A percentile compares a stretch with the other conserved stretches of the same genome.
Conservation (phyloP, 1,139 yeast species). For the Taphrina betulina region DNA sequence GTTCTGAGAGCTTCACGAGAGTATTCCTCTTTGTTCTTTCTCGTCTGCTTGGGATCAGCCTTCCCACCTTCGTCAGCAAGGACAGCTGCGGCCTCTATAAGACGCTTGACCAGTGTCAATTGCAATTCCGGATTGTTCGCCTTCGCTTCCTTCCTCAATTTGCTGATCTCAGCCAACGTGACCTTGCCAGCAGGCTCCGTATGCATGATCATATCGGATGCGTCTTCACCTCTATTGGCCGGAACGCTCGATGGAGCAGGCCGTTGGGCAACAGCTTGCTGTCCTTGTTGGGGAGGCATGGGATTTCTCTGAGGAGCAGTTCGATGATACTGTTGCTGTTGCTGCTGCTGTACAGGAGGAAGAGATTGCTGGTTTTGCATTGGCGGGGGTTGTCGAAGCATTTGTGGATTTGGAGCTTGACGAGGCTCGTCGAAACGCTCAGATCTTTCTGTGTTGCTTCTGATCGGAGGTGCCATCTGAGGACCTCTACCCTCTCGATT, state of each 20-base stretch:
- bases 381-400: constrained; percentile 2
- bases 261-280: not conserved
- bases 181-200: constrained; percentile 14
- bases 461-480: too few species aligned
- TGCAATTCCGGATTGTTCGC: constrained; percentile 46
- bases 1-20: constrained; percentile 59
- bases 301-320: constrained; percentile 2
- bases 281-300: not conserved
- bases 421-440: too few species aligned
- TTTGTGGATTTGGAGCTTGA: too few species aligned
- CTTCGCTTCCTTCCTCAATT: constrained; percentile 12
- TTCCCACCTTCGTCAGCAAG: constrained; percentile 45
- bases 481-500: not conserved
- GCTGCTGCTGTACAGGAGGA: constrained; percentile 13
- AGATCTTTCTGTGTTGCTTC: too few species aligned
- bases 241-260: constrained; percentile 5
- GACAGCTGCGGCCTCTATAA: constrained; percentile 51
- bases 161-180: constrained; percentile 8
- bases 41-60: constrained; percentile 50
- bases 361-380: not conserved
- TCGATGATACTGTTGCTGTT: constrained; percentile 4
- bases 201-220: constrained; percentile 14
- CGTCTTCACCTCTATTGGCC: constrained; percentile 3
- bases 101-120: constrained; percentile 52
- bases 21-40: constrained; percentile 56